A percentile compares a stretch with the other conserved stretches of the same genome.
These are phyloP conservation scores for Leccinum glutinopallens DNA, from an alignment of 1,284 basidiomycete species.

Conservation along the genomic window DNA sequence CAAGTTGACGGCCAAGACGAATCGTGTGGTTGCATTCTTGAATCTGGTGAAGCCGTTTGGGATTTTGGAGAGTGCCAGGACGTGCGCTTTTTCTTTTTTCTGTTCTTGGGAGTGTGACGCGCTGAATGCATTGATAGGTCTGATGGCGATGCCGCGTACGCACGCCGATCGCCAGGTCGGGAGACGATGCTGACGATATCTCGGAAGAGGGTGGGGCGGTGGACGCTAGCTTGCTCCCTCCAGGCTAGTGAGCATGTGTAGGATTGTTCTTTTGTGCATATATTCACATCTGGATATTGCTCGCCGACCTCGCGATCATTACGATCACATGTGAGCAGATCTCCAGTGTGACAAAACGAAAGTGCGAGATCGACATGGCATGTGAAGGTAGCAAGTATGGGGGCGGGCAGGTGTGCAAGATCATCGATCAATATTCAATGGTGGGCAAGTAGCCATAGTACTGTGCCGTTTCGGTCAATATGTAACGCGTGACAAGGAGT, in stretches of 20 bases:
- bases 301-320: too few relatives aligned
- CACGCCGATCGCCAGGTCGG: constrained; percentile 75
- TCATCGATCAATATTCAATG: too few relatives aligned
- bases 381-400: too few relatives aligned
- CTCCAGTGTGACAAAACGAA: too few relatives aligned
- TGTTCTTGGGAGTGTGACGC: background rate
- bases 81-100: constrained; percentile 47
- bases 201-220: constrained; percentile 56
- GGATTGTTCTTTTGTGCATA: background rate
- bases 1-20: constrained; percentile 92
- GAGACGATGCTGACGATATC: constrained; percentile 61
- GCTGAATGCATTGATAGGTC: constrained; percentile 48
- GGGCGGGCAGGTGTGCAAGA: too few relatives aligned
- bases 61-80: constrained; percentile 89
- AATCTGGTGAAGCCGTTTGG: constrained; percentile 93
- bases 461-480: too few relatives aligned
- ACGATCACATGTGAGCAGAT: too few relatives aligned
- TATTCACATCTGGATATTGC: background rate
- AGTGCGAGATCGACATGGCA: too few relatives aligned
- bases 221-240: constrained; percentile 88
- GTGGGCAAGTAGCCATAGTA: too few relatives aligned
- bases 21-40: constrained; percentile 93
- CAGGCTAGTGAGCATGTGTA: constrained; percentile 58
- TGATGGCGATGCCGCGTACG: constrained; percentile 91
- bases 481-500: too few relatives aligned